Base-by-base conservation (phyloP, 1,284 basidiomycete species). In the Caloboletus inedulis region DNA sequence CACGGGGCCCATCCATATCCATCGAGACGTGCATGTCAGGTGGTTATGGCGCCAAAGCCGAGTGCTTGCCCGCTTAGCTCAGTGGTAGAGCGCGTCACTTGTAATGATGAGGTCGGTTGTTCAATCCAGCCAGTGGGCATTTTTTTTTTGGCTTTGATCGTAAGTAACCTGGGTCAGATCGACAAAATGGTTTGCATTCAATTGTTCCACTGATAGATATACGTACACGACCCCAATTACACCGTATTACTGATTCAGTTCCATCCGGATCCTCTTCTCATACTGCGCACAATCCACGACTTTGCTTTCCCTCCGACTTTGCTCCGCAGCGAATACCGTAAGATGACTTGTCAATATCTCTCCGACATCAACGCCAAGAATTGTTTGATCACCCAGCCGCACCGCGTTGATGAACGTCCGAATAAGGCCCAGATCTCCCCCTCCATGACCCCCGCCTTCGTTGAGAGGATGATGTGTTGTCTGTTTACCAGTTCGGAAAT, bases 281-380 rank as follows among this genome's bases (percentile, higher is more conserved):
- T 85, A 87, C 60, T 79, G 76, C 14, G 60, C 71, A 61, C 79
- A 86, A 63, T 89, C 77, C 1, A 93, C 78, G 5, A 91, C 82
- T 10, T 63, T 72, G 12, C 85, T 86, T 58, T 85, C 79, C 51
- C 68, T 77, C 56, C 91, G 75, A 58, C 87, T 88, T 59, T 79
- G 76, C 73, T 93, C 91, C 36, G 89, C 89, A 45, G 91, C 91
- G 71, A 94, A 93, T 39, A 92, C 89, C 3, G 87, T 83, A 61
- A 93, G 65, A 71, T 93, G 91, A 59, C 85, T 89, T 65, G 78
- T 82, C 55, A 93, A 68, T 27, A 90, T 80, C 51, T 91, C 87
- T 12, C 74, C 71, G 0, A 89, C 74, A 61, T 81, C 73, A 12
- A 87, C 88, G 36, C 83, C 86, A 31, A 92, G 76, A 39, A 78